These are phyloP conservation scores for Xylaria sp. DNA, from an alignment of 2,329 filamentous ascomycete species.

Conservation along the genomic window DNA sequence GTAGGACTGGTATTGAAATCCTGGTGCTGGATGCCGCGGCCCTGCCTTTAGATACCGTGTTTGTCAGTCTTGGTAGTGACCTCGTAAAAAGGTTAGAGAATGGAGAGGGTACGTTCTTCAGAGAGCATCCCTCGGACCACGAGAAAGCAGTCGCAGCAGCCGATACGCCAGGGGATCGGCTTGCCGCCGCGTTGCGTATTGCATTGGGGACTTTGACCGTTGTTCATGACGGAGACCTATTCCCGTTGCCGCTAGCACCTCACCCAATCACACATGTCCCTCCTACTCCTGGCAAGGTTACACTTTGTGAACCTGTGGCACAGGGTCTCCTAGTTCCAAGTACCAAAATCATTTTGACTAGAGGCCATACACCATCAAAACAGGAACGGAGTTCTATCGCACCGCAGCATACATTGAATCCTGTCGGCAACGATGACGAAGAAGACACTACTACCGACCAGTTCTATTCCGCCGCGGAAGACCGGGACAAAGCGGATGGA, in stretches of 20 bases:
- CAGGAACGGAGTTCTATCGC: slow-evolving; percentile 51
- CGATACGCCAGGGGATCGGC: slow-evolving; percentile 54
- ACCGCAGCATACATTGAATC: slow-evolving; percentile 58
- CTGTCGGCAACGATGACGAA: slow-evolving; percentile 64
- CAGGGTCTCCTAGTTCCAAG: slow-evolving; percentile 78
- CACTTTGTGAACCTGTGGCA: slow-evolving; percentile 91
- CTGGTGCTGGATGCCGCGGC: slow-evolving; percentile 80
- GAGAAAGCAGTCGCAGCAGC: slow-evolving; percentile 36
- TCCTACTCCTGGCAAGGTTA: slow-evolving; percentile 82
- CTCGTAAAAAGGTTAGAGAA: slow-evolving; percentile 79
- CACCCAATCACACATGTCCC: slow-evolving; percentile 87
- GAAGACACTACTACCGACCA: slow-evolving; percentile 88
- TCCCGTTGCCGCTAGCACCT: slow-evolving; percentile 74
- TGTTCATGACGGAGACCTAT: slow-evolving; percentile 81
- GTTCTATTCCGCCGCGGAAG: slow-evolving; percentile 91
- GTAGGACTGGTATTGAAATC: slow-evolving; percentile 80
- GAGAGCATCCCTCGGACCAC: slow-evolving; percentile 53
- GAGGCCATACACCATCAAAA: slow-evolving; percentile 61
- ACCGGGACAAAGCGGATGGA: slow-evolving; percentile 64
- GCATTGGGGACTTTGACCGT: slow-evolving; percentile 74
- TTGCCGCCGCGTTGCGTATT: slow-evolving; percentile 70
- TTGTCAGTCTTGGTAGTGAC: slow-evolving; percentile 82
- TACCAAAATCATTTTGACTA: slow-evolving; percentile 83
- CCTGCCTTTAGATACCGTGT: slow-evolving; percentile 80
- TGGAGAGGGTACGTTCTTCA: slow-evolving; percentile 80